A percentile compares a stretch with the other conserved stretches of the same genome.
Conservation (phyloP, 2,329 filamentous ascomycete genomes). For the Penicillium sclerotigenum region DNA sequence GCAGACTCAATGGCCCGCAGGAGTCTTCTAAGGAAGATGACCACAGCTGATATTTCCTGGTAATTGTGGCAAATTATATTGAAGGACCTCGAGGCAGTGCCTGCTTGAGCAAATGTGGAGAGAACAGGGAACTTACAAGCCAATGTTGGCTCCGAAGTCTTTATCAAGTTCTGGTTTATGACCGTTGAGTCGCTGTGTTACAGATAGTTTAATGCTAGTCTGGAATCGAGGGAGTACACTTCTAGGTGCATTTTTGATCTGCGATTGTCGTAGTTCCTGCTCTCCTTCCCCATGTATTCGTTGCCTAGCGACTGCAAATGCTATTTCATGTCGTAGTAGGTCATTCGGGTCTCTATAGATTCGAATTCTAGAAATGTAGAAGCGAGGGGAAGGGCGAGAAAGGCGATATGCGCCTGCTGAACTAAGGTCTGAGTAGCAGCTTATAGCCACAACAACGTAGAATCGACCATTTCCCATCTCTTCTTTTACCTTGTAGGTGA, state of each 20-base stretch:
- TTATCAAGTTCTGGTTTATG: neutral
- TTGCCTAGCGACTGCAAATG: neutral
- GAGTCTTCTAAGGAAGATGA: neutral
- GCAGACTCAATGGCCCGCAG: neutral
- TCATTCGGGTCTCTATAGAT: neutral
- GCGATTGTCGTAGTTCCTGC: neutral
- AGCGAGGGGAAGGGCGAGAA: fast-evolving
- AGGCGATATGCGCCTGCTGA: neutral
- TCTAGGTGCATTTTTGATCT: neutral
- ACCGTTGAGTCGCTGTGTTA: neutral
- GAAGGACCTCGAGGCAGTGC: neutral
- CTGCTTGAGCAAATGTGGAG: neutral
- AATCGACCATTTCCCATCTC: neutral
- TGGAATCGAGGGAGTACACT: neutral
- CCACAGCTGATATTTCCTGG: neutral
- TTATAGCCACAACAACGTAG: neutral
- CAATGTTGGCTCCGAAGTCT: too few relatives aligned
- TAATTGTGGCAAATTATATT: neutral
- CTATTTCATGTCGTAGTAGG: neutral
- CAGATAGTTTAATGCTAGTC: neutral
- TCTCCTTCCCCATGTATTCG: neutral
- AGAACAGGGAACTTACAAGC: neutral
- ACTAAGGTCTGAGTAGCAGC: neutral
- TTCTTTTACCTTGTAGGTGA: neutral
- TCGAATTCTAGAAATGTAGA: too few relatives aligned